Conservation (phyloP, 805 yeast genomes). For the Candida caryicola region DNA sequence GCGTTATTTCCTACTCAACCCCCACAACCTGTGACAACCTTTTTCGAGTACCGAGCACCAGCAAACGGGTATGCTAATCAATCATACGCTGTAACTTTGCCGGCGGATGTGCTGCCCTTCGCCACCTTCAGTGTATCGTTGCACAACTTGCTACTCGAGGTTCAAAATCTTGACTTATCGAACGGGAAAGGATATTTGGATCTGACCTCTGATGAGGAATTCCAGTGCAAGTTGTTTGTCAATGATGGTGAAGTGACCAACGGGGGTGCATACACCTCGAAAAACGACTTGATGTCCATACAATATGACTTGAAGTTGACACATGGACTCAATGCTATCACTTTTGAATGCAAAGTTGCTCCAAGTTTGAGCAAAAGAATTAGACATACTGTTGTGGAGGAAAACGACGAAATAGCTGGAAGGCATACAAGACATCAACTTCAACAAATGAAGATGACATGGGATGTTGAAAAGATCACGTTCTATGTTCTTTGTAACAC, state of each 20-base stretch:
- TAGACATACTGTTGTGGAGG: conserved; percentile 23
- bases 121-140: conserved; percentile 34
- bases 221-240: conserved; percentile 37
- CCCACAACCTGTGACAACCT: conserved; percentile 23
- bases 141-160: conserved; percentile 30
- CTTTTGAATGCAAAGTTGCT: conserved; percentile 41
- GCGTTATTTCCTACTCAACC: conserved; percentile 33
- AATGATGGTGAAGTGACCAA: conserved; percentile 38
- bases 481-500: conserved; percentile 31
- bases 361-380: conserved; percentile 38
- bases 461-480: conserved; percentile 44
- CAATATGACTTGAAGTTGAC: conserved; percentile 39
- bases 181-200: conserved; percentile 31
- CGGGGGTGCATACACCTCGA: conserved; percentile 33
- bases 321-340: conserved; percentile 39
- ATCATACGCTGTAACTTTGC: conserved; percentile 36
- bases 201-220: conserved; percentile 38
- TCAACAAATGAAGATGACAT: conserved; percentile 42
- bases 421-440: conserved; percentile 46
- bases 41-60: conserved; percentile 38
- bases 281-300: conserved; percentile 20
- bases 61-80: conserved; percentile 40
- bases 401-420: conserved; percentile 30
- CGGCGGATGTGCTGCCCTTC: conserved; percentile 34
- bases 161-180: conserved; percentile 31